Conservation (phyloP, 2,329 filamentous ascomycete genomes). For the Neoscytalidium dimidiatum region DNA sequence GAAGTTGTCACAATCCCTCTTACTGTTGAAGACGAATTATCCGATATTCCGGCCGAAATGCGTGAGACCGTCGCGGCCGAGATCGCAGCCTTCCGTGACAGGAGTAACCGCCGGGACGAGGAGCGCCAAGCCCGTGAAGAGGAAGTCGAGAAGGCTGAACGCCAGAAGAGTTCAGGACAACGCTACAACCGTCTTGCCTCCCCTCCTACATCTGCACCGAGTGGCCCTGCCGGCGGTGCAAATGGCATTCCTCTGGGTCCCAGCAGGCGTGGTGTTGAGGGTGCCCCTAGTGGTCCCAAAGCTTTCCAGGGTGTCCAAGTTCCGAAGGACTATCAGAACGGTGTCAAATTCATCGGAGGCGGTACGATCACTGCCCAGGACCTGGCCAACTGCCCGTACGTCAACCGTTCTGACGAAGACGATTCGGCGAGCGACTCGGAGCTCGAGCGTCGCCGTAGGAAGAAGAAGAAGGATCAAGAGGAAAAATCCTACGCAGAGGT, state of each 20-base stretch:
- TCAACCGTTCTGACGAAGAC: slow-evolving; percentile 77
- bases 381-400: slow-evolving; percentile 49
- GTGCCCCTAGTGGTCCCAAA: slow-evolving; percentile 74
- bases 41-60: slow-evolving; percentile 95
- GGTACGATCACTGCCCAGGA: slow-evolving; percentile 52
- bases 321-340: slow-evolving; percentile 73
- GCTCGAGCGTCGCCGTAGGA: slow-evolving; percentile 69
- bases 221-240: slow-evolving; percentile 61
- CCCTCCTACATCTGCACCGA: slow-evolving; percentile 63
- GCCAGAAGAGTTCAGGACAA: slow-evolving; percentile 66
- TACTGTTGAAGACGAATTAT: slow-evolving; percentile 80
- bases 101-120: slow-evolving; percentile 83
- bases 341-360: slow-evolving; percentile 81
- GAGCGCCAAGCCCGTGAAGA: slow-evolving; percentile 88
- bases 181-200: slow-evolving; percentile 71
- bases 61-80: slow-evolving; percentile 91
- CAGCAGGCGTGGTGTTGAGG: slow-evolving; percentile 65
- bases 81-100: slow-evolving; percentile 90
- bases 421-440: slow-evolving; percentile 87
- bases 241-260: slow-evolving; percentile 80
- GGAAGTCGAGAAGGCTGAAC: slow-evolving; percentile 85
- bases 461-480: slow-evolving; percentile 72
- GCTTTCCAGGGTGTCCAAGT: slow-evolving; percentile 60
- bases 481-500: slow-evolving; percentile 83
- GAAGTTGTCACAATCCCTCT: slow-evolving; percentile 91